Conservation (phyloP, 139 green algal species). For the Edaphochlamys debaryana region DNA sequence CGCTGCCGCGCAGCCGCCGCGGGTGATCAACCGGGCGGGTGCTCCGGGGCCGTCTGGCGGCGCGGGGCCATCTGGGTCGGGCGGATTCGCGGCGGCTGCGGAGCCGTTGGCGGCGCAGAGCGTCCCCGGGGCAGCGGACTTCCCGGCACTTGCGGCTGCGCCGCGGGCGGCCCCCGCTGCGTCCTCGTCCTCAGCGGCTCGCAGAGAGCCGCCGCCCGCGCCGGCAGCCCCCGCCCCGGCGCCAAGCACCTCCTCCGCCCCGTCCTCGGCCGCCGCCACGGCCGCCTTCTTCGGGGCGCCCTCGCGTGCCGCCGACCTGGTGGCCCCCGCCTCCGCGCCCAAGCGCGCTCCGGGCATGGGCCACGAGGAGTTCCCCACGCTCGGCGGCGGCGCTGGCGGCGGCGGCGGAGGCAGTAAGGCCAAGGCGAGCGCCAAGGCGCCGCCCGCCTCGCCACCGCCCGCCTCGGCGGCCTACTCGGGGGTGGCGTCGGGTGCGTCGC, state of each 20-base stretch:
- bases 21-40: constrained; percentile 41
- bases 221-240: neutral
- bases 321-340: neutral
- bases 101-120: neutral
- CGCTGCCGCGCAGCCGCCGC: constrained; percentile 37
- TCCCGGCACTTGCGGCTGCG: constrained; percentile 33
- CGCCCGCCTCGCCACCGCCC: neutral
- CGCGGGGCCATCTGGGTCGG: neutral
- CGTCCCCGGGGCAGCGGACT: neutral
- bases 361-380: constrained; percentile 50
- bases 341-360: neutral
- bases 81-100: neutral
- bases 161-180: too few species aligned
- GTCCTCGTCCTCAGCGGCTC: neutral
- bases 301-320: neutral
- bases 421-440: neutral
- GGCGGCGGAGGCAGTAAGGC: too few species aligned
- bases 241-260: neutral
- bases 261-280: neutral
- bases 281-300: too few species aligned
- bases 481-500: neutral
- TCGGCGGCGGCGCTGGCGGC: constrained; percentile 34
- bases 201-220: neutral
- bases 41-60: neutral
- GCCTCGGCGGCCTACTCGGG: constrained; percentile 2